A percentile compares a stretch with the other conserved stretches of the same genome.
Conservation (phyloP, 164 flowering plant species). For the Cinnamomum chago region DNA sequence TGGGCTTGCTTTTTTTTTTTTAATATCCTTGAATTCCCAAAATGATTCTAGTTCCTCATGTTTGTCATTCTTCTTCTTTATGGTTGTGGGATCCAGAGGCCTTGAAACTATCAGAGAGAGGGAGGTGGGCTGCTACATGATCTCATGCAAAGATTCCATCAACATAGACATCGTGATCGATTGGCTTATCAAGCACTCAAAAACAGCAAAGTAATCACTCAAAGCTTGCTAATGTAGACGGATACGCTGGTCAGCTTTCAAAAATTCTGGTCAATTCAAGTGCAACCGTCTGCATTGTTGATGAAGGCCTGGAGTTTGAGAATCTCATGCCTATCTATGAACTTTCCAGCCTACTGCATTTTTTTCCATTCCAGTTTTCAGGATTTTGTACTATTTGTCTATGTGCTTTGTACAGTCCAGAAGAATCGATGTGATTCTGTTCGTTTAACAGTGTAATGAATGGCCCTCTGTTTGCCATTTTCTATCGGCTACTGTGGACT, state of each 20-base stretch:
- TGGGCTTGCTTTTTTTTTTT: not conserved
- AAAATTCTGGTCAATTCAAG: not conserved
- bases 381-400: not conserved
- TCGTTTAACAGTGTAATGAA: not conserved
- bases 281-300: not conserved
- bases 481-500: not conserved
- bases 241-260: not conserved
- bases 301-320: not conserved
- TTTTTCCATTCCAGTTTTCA: not conserved
- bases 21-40: not conserved
- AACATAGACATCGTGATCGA: constrained; percentile 75
- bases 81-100: constrained; percentile 37
- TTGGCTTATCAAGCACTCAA: constrained; percentile 91
- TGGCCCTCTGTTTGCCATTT: not conserved
- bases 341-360: not conserved
- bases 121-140: constrained; percentile 90
- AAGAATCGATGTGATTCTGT: not conserved
- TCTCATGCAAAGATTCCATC: constrained; percentile 79
- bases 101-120: constrained; percentile 57
- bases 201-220: constrained; percentile 43
- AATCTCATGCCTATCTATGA: not conserved
- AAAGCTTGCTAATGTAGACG: not conserved
- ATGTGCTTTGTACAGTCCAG: not conserved
- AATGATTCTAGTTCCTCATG: not conserved
- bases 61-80: not conserved